Evolutionary conservation across 2,329 filamentous ascomycete species (phyloP), one percentile per base, ranked within the genome.

Genomic region (Trichoderma sp.): DNA sequence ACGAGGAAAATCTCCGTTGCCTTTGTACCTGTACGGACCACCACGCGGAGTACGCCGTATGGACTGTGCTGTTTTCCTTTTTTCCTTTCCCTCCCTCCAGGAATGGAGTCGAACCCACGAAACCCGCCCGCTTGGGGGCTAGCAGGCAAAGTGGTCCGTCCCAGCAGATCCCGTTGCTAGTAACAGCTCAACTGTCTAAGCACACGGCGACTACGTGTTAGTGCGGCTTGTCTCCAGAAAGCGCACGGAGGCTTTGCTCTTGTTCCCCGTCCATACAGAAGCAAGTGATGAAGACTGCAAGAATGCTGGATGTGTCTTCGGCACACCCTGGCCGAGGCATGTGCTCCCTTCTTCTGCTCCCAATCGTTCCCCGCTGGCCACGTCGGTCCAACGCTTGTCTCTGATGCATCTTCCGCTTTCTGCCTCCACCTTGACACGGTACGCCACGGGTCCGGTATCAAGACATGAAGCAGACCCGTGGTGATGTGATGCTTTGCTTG

Each of bases 341-440:
- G 72, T 63, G 64, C 65, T 69, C 33, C 50, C 50, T 65, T 53
- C 62, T 72, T 72, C 50, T 68, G 67, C n/a, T 69, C 16, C 63
- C 72, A 35, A 12, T 63, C 63, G n/a, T 72, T 72, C 65, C 72
- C 64, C 65, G 72, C 72, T 27, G 65, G 64, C 72, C 72, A 75
- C 65, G 72, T 75, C 65, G 72, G 56, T 69, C 29, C 53, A 69
- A 63, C 29, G 45, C 38, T 69, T 64, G 72, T 68, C 65, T 75
- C 72, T 62, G 29, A 59, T 53, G 21, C 45, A 53, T 67, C 41
- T 45, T 45, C 16, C 41, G 41, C 71, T 29, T 27, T 56, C 38
- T 27, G 72, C 50, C 56, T 68, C 65, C 65, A 69, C 64, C 56
- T 63, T 63, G 29, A 62, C 67, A 53, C 60, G 27, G 41, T 41